These are phyloP conservation scores for Limtongia smithiae DNA, from an alignment of 805 yeast genomes.

Conservation along the genomic window DNA sequence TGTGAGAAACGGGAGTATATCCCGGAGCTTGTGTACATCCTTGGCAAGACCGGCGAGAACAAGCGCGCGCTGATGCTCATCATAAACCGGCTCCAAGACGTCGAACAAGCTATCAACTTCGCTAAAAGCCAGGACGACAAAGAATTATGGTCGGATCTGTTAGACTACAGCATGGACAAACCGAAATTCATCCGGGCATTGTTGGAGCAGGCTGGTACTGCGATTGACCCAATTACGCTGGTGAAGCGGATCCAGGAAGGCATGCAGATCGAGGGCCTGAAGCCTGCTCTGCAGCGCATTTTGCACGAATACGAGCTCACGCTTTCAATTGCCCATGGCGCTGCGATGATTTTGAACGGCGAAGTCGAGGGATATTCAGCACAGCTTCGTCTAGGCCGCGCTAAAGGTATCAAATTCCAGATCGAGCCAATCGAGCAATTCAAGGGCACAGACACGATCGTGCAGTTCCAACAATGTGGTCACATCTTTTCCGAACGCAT, in stretches of 20 bases:
- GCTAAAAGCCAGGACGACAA: constrained; percentile 63
- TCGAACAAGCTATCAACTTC: constrained; percentile 75
- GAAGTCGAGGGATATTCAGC: constrained; percentile 20
- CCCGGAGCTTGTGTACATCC: constrained; percentile 74
- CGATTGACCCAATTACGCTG: constrained; percentile 64
- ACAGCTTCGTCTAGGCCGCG: constrained; percentile 23
- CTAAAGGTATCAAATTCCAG: constrained; percentile 25
- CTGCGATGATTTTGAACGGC: constrained; percentile 6
- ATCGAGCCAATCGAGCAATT: constrained; percentile 18
- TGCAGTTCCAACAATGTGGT: constrained; percentile 24
- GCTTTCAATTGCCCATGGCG: constrained; percentile 26
- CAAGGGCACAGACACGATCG: constrained; percentile 12
- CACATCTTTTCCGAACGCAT: constrained; percentile 20
- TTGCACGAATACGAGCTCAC: constrained; percentile 57
- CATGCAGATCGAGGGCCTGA: constrained; percentile 62
- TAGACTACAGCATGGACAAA: constrained; percentile 64
- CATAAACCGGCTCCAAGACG: constrained; percentile 72
- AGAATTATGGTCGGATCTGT: constrained; percentile 76
- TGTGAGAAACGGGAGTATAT: constrained; percentile 54
- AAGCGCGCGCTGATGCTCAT: constrained; percentile 72
- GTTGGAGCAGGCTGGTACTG: constrained; percentile 58
- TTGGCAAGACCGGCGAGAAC: constrained; percentile 79
- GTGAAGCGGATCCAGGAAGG: constrained; percentile 60
- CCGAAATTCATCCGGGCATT: constrained; percentile 76
- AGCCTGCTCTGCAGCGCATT: constrained; percentile 57